Evolutionary conservation across 805 yeast species (phyloP), one percentile per base, ranked within the genome.

Genomic region (Zygosaccharomyces kombuchaensis): DNA sequence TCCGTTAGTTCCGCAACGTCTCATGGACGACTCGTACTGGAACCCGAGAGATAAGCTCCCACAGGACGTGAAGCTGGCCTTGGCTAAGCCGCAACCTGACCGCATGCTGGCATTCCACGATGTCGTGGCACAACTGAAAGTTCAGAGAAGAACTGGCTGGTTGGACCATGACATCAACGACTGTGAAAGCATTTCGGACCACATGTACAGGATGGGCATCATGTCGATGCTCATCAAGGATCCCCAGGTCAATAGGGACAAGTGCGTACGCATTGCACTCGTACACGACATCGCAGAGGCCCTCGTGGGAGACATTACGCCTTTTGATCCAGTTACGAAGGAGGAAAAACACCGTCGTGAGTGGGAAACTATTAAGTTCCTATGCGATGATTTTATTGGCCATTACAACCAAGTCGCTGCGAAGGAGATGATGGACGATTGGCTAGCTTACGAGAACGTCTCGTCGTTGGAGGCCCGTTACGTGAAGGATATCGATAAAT

Each of bases 241-340:
- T 41, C 63, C 65, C 12, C 66, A 70, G 5, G 71, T 84, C 35
- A 80, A 85, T 65, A 72, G 77, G 27, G 74, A 76, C 49, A 78
- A 78, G 56, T 87, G 96, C 69, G 84, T 81, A 41, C 84, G 86
- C 66, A 89, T 90, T 44, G 88, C 96, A 1, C 71, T 88, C 34
- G 81, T 88, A 36, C 98, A 90, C 70, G 98, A 90, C 63, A 85
- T 90, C 57, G 96, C 97, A 9, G 98, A 90, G 71, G 67, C 89
- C 7, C 70, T 90, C 27, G 97, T 91, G n/a, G 98, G 98, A 21
- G 98, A 90, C 63, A 87, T 90, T 42, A 89, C 96, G 2, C 91
- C 98, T 56, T 67, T 77, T 65, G 87, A 88, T 67, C 58, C 75
- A 48, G 78, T 89, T 21, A 70, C 79, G 35, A 87, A 88, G 62